Evolutionary conservation across 2,329 filamentous ascomycete species (phyloP).

Genomic region (Torrubiella hemipterigena): DNA sequence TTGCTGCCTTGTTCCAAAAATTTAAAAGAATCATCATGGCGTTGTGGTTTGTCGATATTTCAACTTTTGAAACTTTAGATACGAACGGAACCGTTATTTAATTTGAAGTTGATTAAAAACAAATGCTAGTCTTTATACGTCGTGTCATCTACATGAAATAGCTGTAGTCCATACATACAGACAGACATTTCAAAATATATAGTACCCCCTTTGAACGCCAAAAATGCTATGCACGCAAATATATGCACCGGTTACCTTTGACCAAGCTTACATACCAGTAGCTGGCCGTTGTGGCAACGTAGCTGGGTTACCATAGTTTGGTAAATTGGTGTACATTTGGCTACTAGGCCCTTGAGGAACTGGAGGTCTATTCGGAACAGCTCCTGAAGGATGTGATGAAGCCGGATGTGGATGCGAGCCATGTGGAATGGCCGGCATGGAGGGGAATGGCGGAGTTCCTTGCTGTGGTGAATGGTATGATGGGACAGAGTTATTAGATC

Average conservation of each 20-base stretch:
- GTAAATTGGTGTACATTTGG: conserved; percentile 40
- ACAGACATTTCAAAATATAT: too few relatives aligned
- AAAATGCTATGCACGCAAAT: conserved; percentile 22
- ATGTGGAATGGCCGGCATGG: conserved; percentile 28
- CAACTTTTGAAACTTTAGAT: conserved; percentile 18
- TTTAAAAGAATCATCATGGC: conserved; percentile 24
- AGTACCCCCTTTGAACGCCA: conserved; percentile 26
- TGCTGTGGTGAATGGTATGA: conserved; percentile 31
- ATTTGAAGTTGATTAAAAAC: conserved; percentile 7
- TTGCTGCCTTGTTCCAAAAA: too few relatives aligned
- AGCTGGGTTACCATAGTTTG: conserved; percentile 46
- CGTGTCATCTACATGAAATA: conserved; percentile 3
- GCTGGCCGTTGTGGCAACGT: conserved; percentile 48
- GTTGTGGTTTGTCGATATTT: conserved; percentile 22
- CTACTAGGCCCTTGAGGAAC: conserved; percentile 26
- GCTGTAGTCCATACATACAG: too few relatives aligned
- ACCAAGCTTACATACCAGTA: conserved; percentile 28
- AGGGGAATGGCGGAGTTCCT: conserved; percentile 9
- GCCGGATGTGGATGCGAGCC: conserved; percentile 23
- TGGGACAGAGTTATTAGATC: conserved; percentile 41
- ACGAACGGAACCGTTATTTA: conserved; percentile 21
- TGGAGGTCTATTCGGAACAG: conserved; percentile 34
- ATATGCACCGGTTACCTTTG: conserved; percentile 12
- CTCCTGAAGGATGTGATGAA: conserved; percentile 21
- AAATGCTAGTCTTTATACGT: conserved; percentile 2